Conservation (phyloP, 2,329 filamentous ascomycete species). For the Pseudogymnoascus sp. region DNA sequence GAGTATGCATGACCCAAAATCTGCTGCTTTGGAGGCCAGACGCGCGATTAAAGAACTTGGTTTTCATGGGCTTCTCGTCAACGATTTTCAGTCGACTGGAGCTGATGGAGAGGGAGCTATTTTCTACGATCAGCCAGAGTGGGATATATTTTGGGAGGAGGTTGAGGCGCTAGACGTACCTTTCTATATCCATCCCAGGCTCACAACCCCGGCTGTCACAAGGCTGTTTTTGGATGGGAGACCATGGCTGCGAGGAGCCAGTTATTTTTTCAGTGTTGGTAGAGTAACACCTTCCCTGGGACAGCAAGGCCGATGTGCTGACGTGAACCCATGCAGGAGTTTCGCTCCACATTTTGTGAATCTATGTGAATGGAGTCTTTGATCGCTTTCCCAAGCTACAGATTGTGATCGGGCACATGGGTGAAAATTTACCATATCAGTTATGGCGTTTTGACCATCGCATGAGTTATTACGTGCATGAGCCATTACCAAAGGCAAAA, state of each 20-base stretch:
- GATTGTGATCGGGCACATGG: constrained; percentile 40
- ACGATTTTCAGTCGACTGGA: not conserved
- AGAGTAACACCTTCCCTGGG: constrained; percentile 55
- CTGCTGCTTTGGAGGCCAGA: not conserved
- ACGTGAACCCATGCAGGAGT: constrained; percentile 50
- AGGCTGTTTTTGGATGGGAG: constrained; percentile 39
- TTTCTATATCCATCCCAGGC: constrained; percentile 31
- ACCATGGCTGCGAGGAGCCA: constrained; percentile 54
- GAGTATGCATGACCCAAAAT: not conserved
- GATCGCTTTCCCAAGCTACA: constrained; percentile 39
- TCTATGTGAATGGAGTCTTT: constrained; percentile 43
- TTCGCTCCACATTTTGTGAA: constrained; percentile 32
- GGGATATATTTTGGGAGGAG: not conserved
- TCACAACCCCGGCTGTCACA: constrained; percentile 51
- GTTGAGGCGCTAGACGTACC: not conserved
- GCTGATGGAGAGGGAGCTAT: not conserved
- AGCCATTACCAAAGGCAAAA: not conserved
- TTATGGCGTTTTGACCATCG: constrained; percentile 44
- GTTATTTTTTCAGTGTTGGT: constrained; percentile 57
- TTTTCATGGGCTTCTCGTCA: not conserved
- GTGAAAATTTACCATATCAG: constrained; percentile 42
- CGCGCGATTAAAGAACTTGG: not conserved
- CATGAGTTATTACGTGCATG: constrained; percentile 27
- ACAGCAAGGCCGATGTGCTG: constrained; percentile 47
- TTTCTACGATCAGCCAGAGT: not conserved